A percentile compares a stretch with the other conserved stretches of the same genome.
Evolutionary conservation across 768 basidiomycete species (phyloP).

Genomic region (Russula olivacea): DNA sequence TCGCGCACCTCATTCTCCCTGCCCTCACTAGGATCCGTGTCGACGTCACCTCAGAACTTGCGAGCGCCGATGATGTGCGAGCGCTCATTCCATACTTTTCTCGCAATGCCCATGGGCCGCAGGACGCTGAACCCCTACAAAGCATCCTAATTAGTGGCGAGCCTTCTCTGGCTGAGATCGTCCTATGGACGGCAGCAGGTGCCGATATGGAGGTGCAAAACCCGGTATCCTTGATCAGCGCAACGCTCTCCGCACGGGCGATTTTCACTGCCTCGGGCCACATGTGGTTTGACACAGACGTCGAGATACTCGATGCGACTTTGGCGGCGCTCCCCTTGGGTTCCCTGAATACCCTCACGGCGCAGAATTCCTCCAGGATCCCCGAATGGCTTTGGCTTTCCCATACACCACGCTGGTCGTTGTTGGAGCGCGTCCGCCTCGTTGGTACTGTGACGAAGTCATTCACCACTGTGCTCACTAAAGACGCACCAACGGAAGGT

Average conservation of each 20-base stretch:
- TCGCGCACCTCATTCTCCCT: slow-evolving; percentile 9
- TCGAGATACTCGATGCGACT: background rate
- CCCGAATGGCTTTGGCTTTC: background rate
- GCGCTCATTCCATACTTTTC: background rate
- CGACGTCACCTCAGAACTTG: background rate
- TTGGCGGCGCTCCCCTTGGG: background rate
- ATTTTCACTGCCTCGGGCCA: background rate
- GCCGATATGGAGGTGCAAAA: background rate
- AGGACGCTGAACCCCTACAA: background rate
- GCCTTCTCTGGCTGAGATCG: background rate
- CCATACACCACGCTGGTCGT: background rate
- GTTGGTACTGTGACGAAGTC: background rate
- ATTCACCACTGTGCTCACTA: background rate
- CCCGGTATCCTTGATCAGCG: background rate
- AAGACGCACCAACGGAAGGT: background rate
- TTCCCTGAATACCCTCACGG: background rate
- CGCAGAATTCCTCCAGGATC: background rate
- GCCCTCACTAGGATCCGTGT: background rate
- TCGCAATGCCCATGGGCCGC: background rate
- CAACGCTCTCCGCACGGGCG: background rate
- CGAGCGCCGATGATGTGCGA: background rate
- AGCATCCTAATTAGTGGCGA: background rate
- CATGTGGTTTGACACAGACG: background rate
- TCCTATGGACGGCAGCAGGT: background rate
- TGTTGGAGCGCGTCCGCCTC: background rate